Percentiles rank a stretch among this genome's conserved stretches.
phyloP scores from a whole-genome alignment of 2,329 filamentous ascomycete genomes.

The Leptoxyphium fumago region DNA sequence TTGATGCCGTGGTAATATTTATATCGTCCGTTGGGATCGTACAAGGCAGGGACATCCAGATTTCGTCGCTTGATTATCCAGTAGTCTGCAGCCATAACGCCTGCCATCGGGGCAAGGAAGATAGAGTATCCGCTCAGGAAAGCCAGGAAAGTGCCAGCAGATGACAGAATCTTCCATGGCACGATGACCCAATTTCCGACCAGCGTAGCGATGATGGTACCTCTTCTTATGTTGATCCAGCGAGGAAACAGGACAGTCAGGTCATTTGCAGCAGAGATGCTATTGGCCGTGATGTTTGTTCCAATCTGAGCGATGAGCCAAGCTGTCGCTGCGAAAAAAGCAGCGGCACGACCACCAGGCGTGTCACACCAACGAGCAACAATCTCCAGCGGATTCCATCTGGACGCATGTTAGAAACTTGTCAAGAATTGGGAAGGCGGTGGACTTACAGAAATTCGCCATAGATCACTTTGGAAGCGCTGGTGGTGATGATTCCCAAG shows the following conservation, averaged over 20 bases:
- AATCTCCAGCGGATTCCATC: constrained; percentile 12
- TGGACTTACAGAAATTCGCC: constrained; percentile 27
- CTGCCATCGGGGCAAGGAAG: constrained; percentile 49
- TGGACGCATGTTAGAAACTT: background rate
- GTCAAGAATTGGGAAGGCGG: constrained; percentile 24
- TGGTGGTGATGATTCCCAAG: constrained; percentile 42
- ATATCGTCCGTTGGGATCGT: constrained; percentile 33
- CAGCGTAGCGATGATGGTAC: constrained; percentile 30
- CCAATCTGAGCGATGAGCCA: constrained; percentile 43
- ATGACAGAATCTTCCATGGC: constrained; percentile 49
- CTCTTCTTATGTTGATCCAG: constrained; percentile 30
- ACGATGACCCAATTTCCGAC: constrained; percentile 40
- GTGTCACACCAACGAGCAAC: constrained; percentile 4
- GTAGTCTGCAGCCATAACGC: constrained; percentile 45
- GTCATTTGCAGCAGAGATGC: constrained; percentile 38
- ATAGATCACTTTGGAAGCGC: constrained; percentile 36
- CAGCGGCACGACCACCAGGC: constrained; percentile 5
- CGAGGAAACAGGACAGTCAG: constrained; percentile 35
- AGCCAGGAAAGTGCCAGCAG: constrained; percentile 39
- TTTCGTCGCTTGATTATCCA: constrained; percentile 39
- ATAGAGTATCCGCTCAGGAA: constrained; percentile 39
- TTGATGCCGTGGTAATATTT: constrained; percentile 40
- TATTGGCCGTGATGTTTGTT: constrained; percentile 38
- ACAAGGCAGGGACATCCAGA: constrained; percentile 37
- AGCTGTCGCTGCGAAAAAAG: constrained; percentile 5